Evolutionary conservation across 805 yeast genomes (phyloP).

Genomic region (Metschnikowia rubicola): DNA sequence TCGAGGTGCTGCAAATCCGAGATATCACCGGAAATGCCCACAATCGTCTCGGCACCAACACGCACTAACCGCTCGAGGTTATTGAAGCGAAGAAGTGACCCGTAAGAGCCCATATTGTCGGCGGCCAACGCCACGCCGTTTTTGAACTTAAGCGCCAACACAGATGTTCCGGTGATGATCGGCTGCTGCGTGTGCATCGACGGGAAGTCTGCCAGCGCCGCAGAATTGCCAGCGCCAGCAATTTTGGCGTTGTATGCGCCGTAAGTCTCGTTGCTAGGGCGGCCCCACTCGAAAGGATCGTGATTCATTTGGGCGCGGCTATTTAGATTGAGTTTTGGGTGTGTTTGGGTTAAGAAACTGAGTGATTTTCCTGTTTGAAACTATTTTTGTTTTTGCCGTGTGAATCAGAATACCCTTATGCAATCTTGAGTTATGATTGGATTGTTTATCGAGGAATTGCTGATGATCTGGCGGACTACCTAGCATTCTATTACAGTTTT

Average conservation of each 20-base stretch:
- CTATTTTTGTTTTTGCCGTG: too few species aligned
- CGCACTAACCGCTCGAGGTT: slow-evolving; percentile 80
- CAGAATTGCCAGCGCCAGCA: slow-evolving; percentile 32
- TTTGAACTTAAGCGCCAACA: slow-evolving; percentile 82
- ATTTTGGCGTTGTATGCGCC: slow-evolving; percentile 77
- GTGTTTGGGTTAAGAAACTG: too few species aligned
- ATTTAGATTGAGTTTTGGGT: too few species aligned
- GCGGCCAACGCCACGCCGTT: slow-evolving; percentile 94
- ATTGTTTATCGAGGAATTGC: too few species aligned
- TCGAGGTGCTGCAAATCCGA: slow-evolving; percentile 87
- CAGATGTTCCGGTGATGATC: slow-evolving; percentile 94
- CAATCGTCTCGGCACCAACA: slow-evolving; percentile 83
- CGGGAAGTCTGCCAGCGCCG: slow-evolving; percentile 46
- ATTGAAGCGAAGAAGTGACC: slow-evolving; percentile 83
- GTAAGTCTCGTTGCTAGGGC: slow-evolving; percentile 79
- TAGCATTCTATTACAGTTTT: too few species aligned
- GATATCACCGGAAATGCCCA: slow-evolving; percentile 92
- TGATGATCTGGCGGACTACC: too few species aligned
- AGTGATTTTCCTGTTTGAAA: too few species aligned
- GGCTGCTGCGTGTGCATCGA: slow-evolving; percentile 89
- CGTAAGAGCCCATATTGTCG: slow-evolving; percentile 88
- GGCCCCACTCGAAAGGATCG: slow-evolving; percentile 94
- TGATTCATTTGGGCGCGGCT: slow-evolving; percentile 64
- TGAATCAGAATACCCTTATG: too few species aligned
- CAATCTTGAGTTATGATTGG: too few species aligned